phyloP scores from a whole-genome alignment of 805 yeast genomes.

The Starmerella potacharoeniae region DNA sequence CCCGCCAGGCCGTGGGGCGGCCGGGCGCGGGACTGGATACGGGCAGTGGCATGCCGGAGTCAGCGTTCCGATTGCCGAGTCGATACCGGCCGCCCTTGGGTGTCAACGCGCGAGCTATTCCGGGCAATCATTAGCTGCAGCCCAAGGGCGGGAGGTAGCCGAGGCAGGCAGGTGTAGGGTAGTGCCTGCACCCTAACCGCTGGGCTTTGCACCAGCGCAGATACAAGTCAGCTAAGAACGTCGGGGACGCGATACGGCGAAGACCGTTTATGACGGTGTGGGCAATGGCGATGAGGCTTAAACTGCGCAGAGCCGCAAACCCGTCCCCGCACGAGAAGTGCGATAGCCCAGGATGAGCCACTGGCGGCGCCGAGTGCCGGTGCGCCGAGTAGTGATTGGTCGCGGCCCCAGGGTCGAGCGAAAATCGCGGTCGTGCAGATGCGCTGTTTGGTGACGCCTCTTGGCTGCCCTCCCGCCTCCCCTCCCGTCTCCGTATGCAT shows the following conservation, averaged over 20 bases:
- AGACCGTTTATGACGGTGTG: too few species aligned
- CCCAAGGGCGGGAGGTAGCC: not conserved
- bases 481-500: not conserved
- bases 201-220: not conserved
- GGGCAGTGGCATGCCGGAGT: not conserved
- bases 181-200: not conserved
- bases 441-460: not conserved
- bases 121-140: not conserved
- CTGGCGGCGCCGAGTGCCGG: too few species aligned
- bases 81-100: not conserved
- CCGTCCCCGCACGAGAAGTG: too few species aligned
- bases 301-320: not conserved
- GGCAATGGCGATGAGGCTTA: not conserved
- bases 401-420: not conserved
- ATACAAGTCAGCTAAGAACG: not conserved
- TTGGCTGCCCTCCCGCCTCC: not conserved
- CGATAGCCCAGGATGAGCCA: too few species aligned
- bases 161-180: not conserved
- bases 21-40: not conserved
- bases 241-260: too few species aligned
- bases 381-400: too few species aligned
- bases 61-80: not conserved
- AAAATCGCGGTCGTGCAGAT: not conserved
- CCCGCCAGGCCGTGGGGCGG: not conserved
- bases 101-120: not conserved